Percentiles rank a stretch among this genome's conserved stretches.
Conservation (phyloP, 2,329 filamentous ascomycete genomes). For the Coniochaeta prunicola region DNA sequence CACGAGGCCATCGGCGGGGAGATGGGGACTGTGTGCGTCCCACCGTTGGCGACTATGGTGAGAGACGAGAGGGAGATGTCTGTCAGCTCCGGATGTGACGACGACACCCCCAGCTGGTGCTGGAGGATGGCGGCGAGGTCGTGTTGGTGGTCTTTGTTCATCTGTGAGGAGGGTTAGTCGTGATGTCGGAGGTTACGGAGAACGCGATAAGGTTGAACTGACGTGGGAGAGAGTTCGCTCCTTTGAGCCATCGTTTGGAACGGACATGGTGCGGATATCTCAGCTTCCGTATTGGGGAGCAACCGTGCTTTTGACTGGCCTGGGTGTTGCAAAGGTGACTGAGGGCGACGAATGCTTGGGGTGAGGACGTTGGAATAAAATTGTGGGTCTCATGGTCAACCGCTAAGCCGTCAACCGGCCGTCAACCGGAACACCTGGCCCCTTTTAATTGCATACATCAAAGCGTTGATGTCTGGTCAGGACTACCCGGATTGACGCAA, state of each 20-base stretch:
- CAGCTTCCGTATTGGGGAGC: not conserved
- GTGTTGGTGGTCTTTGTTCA: conserved; percentile 76
- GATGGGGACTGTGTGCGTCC: conserved; percentile 51
- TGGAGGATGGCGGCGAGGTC: conserved; percentile 74
- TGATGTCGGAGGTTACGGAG: not conserved
- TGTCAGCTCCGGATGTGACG: conserved; percentile 35
- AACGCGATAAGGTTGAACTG: not conserved
- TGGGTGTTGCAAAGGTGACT: not conserved
- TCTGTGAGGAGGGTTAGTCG: conserved; percentile 51
- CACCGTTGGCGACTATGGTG: conserved; percentile 43
- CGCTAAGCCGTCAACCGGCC: too few relatives aligned
- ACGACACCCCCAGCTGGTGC: conserved; percentile 48
- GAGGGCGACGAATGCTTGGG: not conserved
- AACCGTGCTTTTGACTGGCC: not conserved
- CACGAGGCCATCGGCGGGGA: conserved; percentile 62
- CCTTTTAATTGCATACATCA: too few relatives aligned
- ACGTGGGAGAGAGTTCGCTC: not conserved
- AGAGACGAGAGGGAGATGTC: conserved; percentile 60
- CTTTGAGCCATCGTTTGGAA: not conserved
- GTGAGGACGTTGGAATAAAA: not conserved
- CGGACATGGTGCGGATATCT: not conserved
- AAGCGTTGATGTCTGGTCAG: too few relatives aligned
- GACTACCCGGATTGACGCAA: too few relatives aligned
- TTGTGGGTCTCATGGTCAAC: not conserved
- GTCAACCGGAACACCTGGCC: too few relatives aligned